phyloP scores from a whole-genome alignment of 176 grass and related monocot genomes.

The Aegilops speltoides region DNA sequence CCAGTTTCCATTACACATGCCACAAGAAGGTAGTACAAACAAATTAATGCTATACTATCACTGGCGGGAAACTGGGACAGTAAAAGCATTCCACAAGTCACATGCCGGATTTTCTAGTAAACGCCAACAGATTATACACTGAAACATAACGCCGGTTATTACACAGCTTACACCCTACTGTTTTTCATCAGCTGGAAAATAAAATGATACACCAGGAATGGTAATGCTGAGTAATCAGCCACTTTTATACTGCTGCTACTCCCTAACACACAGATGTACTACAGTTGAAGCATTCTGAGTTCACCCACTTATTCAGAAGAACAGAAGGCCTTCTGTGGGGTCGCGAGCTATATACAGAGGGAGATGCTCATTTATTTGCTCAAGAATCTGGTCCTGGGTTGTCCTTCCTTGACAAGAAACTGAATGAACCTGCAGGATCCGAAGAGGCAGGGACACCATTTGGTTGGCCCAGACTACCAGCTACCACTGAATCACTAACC shows the following conservation, averaged over 20 bases:
- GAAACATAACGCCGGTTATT: constrained; percentile 34
- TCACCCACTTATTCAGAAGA: constrained; percentile 52
- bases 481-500: constrained; percentile 90
- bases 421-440: constrained; percentile 44
- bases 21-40: not conserved
- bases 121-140: constrained; percentile 12
- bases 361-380: constrained; percentile 31
- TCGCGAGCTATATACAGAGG: constrained; percentile 48
- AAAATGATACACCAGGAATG: constrained; percentile 27
- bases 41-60: constrained; percentile 17
- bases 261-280: constrained; percentile 54
- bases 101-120: not conserved
- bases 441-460: constrained; percentile 61
- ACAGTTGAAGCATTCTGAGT: constrained; percentile 43
- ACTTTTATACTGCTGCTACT: constrained; percentile 29
- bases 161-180: constrained; percentile 19
- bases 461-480: constrained; percentile 62
- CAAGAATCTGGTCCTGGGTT: constrained; percentile 51
- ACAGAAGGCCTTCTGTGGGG: constrained; percentile 22
- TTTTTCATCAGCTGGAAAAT: constrained; percentile 29
- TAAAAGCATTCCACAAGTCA: not conserved
- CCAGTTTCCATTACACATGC: not conserved
- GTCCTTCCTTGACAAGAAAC: constrained; percentile 55
- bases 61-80: not conserved
- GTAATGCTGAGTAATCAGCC: constrained; percentile 37